Evolutionary conservation across 306 rosid genomes (phyloP).

Genomic region (Acacia melanoxylon): DNA sequence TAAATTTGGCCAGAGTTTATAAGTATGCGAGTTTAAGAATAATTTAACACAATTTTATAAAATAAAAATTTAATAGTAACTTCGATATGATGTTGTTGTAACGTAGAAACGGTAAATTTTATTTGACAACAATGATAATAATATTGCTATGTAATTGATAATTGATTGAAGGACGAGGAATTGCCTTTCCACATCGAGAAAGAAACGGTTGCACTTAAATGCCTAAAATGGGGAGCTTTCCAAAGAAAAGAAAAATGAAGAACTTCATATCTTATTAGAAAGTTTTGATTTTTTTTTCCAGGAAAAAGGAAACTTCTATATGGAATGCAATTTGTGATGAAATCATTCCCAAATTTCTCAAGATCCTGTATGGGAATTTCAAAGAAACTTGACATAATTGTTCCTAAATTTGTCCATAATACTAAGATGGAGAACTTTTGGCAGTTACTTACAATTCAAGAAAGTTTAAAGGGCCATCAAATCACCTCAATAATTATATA

Average conservation of each 20-base stretch:
- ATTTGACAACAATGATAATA: no score
- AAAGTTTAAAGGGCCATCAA: conserved; percentile 7
- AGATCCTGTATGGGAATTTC: conserved; percentile 3
- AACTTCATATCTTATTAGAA: not conserved
- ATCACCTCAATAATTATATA: not conserved
- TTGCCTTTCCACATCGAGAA: not conserved
- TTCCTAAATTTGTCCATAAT: conserved; percentile 21
- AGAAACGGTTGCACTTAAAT: conserved; percentile 9
- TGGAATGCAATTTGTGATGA: conserved; percentile 32
- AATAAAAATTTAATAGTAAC: no score
- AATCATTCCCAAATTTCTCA: conserved; percentile 14
- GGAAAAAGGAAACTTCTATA: conserved; percentile 3
- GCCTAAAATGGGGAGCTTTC: conserved; percentile 18
- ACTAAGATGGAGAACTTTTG: not conserved
- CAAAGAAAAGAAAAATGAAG: not conserved
- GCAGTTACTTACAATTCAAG: conserved; percentile 10
- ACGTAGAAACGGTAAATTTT: no score
- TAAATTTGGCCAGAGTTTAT: no score
- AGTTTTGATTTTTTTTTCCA: not conserved
- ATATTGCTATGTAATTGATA: not conserved
- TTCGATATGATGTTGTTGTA: no score
- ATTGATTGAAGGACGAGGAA: conserved; percentile 5
- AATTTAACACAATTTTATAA: no score
- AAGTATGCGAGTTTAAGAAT: no score
- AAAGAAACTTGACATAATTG: conserved; percentile 2